phyloP scores from a whole-genome alignment of 352 stramenopile species.

The Phytophthora capsici region DNA sequence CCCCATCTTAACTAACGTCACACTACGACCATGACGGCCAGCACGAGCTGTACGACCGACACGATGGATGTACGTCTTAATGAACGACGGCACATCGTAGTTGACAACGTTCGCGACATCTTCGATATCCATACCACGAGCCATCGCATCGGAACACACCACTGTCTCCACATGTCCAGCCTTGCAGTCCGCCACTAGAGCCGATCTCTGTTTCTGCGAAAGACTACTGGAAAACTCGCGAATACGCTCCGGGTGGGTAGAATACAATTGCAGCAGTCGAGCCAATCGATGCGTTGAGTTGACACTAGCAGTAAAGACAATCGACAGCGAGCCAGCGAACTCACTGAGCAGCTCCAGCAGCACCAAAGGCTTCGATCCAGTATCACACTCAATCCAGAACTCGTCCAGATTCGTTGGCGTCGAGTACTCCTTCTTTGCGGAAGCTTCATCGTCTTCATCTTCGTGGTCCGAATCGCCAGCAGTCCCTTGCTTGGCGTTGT shows the following conservation, averaged over 20 bases:
- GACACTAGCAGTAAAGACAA: constrained; percentile 97
- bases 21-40: constrained; percentile 70
- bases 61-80: constrained; percentile 93
- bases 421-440: constrained; percentile 67
- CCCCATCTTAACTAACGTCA: constrained; percentile 86
- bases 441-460: constrained; percentile 27
- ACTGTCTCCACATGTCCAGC: constrained; percentile 71
- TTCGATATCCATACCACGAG: constrained; percentile 94
- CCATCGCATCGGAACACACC: constrained; percentile 94
- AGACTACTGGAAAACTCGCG: constrained; percentile 85
- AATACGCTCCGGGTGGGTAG: constrained; percentile 56
- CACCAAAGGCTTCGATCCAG: constrained; percentile 95
- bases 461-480: constrained; percentile 40
- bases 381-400: constrained; percentile 93
- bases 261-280: constrained; percentile 92
- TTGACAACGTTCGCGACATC: constrained; percentile 94
- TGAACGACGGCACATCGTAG: constrained; percentile 93
- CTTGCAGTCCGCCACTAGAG: constrained; percentile 83
- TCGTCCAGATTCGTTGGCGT: constrained; percentile 86
- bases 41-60: constrained; percentile 85
- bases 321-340: constrained; percentile 76
- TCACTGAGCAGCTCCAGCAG: constrained; percentile 93
- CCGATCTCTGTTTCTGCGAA: constrained; percentile 81
- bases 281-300: constrained; percentile 97
- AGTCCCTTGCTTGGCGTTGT: constrained; percentile 68